Evolutionary conservation across 2,329 filamentous ascomycete species (phyloP), one percentile per base, ranked within the genome.

Genomic region (Aureobasidium lini): DNA sequence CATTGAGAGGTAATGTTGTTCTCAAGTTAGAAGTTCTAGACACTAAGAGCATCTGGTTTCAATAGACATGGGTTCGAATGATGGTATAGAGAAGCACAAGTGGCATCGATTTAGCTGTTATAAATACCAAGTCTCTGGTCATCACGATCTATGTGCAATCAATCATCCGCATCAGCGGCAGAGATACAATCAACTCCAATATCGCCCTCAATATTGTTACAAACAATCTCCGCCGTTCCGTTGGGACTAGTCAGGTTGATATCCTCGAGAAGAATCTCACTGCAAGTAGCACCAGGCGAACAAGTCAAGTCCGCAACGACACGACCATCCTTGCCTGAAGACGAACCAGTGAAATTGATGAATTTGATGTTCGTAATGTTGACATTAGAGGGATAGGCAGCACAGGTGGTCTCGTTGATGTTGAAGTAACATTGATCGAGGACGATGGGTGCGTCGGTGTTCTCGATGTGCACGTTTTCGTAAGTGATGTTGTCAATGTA

Each of bases 361-460:
- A 85, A 85, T 0, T 72, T 72, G 34, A 86, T 77, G 66, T 85
- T 79, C 29, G 79, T 81, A 60, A 85, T 78, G 64, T 85, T 80
- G 64, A 85, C 82, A 7, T 75, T 73, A 0, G 80, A 82, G 0
- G 83, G 82, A 62, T 81, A 80, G 13, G 74, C 61, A 1, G 78
- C 75, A 64, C 83, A 85, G 2, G 76, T 75, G 0, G 76, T 76
- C 3, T 73, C 64, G 59, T 79, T 77, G 62, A 83, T 73, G 62
- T 84, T 79, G 69, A 85, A 85, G 70, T 85, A 85, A 70, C 83
- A 85, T 31, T 82, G 82, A 65, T 85, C 83, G 7, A 86, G 71
- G 37, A 83, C 81, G 23, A 84, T 75, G 0, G 81, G 77, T 62
- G 78, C 77, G 63, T 85, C 82, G 18, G 81, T 83, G 62, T 82